Base-by-base conservation (phyloP, 176 grass and related monocot genomes). In the Oryza officinalis region DNA sequence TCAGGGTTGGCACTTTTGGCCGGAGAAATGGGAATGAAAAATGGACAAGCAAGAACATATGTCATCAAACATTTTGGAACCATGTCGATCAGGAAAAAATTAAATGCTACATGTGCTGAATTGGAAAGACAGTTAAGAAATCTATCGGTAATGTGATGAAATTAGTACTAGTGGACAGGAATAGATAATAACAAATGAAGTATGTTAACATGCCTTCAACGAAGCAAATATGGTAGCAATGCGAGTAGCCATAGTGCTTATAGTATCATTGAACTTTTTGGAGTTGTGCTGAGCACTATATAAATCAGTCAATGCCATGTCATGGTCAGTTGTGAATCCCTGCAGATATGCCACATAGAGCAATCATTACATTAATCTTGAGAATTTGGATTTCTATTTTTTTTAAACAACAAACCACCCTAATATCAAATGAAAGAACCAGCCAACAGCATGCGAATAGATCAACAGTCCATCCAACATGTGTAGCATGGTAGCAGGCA, bases 281-380 rank as follows among this genome's bases (percentile, higher is more conserved):
- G 93, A 88, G 82, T 90, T 90, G 78, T 89, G 45, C 3, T 81
- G 83, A 54, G 85, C 83, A 67, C 89, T 80, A 76, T 85, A 98
- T 80, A 98, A 84, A 33, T 98, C 96, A 61, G 57, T 89, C 50
- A 95, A 59, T 1, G 93, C 96, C 78, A 63, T 94, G 50, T 98
- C 96, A 90, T 98, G 96, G 50, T 98, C 96, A 69, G 96, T 98
- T 65, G 92, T 74, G 31, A 98, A 98, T 13, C 87, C 96, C 96
- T 98, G 44, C 67, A 75, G 8, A 80, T 54, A 78, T 57, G 61
- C 38, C 26, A 75, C 79, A 83, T 65, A 46, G 79, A 59, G 77
- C 69, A 33, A 67, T 11, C 14, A 73, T 43, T 63, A 71, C 27
- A 43, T 66, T 85, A 52, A 67, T 38, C 23, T 75, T 70, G 27